Evolutionary conservation across 2,329 filamentous ascomycete genomes (phyloP).

Genomic region (Paraphoma sp.): DNA sequence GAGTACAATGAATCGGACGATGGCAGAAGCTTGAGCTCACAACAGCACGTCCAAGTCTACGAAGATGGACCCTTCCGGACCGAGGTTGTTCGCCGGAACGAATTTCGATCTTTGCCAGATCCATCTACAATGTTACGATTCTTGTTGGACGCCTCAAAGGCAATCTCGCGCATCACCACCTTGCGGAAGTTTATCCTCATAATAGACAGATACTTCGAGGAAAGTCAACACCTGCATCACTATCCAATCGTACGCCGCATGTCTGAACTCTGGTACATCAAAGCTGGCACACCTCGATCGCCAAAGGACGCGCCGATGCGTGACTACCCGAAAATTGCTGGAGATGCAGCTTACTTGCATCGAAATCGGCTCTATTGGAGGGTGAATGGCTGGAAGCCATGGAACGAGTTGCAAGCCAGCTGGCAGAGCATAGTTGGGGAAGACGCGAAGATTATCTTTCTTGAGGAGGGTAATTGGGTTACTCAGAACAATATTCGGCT

Average conservation of each 20-base stretch:
- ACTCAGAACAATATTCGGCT: background rate
- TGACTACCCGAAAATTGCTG: background rate
- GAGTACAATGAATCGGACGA: background rate
- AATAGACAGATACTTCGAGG: background rate
- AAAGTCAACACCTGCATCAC: background rate
- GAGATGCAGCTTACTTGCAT: constrained; percentile 2
- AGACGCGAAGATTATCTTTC: constrained; percentile 5
- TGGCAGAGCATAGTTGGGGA: constrained; percentile 5
- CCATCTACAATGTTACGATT: constrained; percentile 6
- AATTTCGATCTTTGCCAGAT: constrained; percentile 1
- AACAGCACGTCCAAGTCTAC: background rate
- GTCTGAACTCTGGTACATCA: constrained; percentile 12
- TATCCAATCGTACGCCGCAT: background rate
- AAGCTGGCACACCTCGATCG: constrained; percentile 4
- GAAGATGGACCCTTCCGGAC: constrained; percentile 6
- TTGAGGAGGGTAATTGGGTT: constrained; percentile 1
- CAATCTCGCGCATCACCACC: background rate
- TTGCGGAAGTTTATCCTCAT: constrained; percentile 6
- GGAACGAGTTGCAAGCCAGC: constrained; percentile 8
- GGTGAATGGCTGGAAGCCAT: background rate
- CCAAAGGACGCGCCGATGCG: background rate
- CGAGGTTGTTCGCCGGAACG: background rate
- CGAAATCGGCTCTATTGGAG: constrained; percentile 9
- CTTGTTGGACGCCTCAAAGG: constrained; percentile 2
- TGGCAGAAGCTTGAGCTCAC: background rate